A percentile compares a stretch with the other conserved stretches of the same genome.
Conservation (phyloP, 805 yeast species). For the Myxozyma nipponensis region DNA sequence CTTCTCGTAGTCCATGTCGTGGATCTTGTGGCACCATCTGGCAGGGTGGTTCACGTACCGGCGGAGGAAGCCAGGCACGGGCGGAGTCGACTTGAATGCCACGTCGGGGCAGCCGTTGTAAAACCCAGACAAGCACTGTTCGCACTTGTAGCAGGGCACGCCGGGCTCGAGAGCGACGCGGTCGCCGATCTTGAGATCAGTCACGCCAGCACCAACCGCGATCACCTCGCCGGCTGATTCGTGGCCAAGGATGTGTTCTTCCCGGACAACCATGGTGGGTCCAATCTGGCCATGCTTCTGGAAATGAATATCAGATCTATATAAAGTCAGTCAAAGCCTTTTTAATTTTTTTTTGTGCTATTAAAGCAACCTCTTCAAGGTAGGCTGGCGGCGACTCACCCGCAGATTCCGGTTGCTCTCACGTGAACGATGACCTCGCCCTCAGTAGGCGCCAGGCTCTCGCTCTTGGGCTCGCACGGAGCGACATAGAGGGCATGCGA, state of each 20-base stretch:
- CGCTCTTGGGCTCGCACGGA: constrained; percentile 16
- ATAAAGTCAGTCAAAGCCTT: background rate
- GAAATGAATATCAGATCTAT: constrained; percentile 59
- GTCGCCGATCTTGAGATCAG: constrained; percentile 47
- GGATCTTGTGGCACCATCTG: constrained; percentile 38
- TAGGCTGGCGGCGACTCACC: constrained; percentile 35
- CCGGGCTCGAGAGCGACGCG: constrained; percentile 48
- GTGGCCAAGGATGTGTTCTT: constrained; percentile 60
- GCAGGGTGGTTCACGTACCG: constrained; percentile 41
- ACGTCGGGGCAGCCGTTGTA: constrained; percentile 41
- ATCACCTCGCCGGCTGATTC: constrained; percentile 52
- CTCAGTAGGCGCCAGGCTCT: constrained; percentile 34
- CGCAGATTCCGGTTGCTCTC: constrained; percentile 69
- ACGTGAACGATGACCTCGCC: constrained; percentile 54
- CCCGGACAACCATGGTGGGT: constrained; percentile 51
- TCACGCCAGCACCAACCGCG: constrained; percentile 49
- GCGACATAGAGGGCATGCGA: constrained; percentile 23
- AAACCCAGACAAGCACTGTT: constrained; percentile 35
- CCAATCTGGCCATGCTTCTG: constrained; percentile 63
- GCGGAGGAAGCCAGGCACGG: constrained; percentile 38
- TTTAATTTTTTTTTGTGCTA: background rate
- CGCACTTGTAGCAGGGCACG: constrained; percentile 46
- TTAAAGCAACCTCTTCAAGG: background rate
- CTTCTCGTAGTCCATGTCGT: constrained; percentile 46
- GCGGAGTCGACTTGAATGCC: constrained; percentile 40